Evolutionary conservation across 148 eudicot species (phyloP).

Genomic region (Beta vulgaris): DNA sequence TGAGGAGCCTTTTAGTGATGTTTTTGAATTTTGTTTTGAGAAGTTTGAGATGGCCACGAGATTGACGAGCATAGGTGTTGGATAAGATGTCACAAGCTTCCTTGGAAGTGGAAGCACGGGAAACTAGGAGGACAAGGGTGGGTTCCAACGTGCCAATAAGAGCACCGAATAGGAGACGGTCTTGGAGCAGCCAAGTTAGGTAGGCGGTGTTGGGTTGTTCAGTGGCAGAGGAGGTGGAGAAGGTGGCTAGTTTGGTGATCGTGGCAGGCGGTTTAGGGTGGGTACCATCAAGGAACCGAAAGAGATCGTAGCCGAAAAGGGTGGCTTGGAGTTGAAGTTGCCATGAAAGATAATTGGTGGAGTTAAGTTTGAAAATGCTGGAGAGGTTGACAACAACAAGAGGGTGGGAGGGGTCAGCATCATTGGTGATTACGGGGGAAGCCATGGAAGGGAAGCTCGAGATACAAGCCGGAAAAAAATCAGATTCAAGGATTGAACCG

Average conservation of each 20-base stretch:
- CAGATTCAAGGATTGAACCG: no score
- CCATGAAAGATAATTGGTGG: background rate
- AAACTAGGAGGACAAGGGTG: background rate
- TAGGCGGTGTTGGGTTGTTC: background rate
- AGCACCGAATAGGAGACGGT: background rate
- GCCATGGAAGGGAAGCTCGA: no score
- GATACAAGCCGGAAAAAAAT: no score
- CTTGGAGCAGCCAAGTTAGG: background rate
- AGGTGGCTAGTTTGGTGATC: background rate
- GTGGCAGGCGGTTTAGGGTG: background rate
- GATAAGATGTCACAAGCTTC: background rate
- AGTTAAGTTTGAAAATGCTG: background rate
- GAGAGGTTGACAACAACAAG: background rate
- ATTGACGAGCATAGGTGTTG: background rate
- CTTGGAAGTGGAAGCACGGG: background rate
- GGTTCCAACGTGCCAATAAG: background rate
- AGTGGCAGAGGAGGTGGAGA: no score
- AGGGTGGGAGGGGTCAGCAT: background rate
- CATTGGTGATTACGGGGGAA: conserved; percentile 1
- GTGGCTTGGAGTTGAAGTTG: background rate
- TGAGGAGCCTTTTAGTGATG: background rate
- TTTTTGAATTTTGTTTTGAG: background rate
- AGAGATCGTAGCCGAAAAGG: background rate
- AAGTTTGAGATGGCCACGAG: background rate
- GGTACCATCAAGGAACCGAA: background rate